Base-by-base conservation (phyloP, 2,329 filamentous ascomycete genomes). In the Claviceps sp. region DNA sequence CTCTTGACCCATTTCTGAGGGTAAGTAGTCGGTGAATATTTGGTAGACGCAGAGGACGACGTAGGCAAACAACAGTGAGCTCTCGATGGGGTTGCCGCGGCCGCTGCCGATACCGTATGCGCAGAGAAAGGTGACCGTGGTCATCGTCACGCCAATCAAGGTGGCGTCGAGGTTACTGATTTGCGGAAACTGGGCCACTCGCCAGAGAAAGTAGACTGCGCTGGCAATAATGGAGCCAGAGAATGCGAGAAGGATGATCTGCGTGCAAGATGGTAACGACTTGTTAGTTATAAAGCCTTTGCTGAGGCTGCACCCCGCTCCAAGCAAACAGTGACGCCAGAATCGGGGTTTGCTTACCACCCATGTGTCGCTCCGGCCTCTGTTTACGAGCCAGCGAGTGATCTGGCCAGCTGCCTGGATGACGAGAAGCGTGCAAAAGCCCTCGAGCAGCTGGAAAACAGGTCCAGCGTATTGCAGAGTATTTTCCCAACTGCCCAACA, bases 41-140 rank as follows among this genome's bases (percentile, higher is more conserved):
- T 98, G 93, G 71, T 97, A 98, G 64, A 97, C 87, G 73, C 91
- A 97, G 56, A 98, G 83, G n/a, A 95, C 93, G 55, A 96, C 82
- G 68, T 98, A 98, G 62, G 93, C 91, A 57, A 98, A 97, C 54
- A 98, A 78, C 11, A 98, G 74, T 22, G 91, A 95, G 59, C 89
- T 95, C 70, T 98, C 91, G 51, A 97, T 87, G 2, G 91, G 89
- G 62, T 95, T 98, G 55, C 93, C 93, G 61, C 90, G 84, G 1
- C 91, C 91, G 61, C 88, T 95, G 56, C 87, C 87, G 60, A 97
- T 96, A 26, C 93, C 93, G 76, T 91, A 96, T 14, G 86, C 87
- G 65, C 89, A 93, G 14, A 98, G 75, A 63, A 97, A 95, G 56
- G 96, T 83, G 49, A 88, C 89, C 50, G 89, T 94, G 19, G 91